Evolutionary conservation across 176 grass and related monocot species (phyloP), one percentile per base, ranked within the genome.

Genomic region (Elaeis guineensis): DNA sequence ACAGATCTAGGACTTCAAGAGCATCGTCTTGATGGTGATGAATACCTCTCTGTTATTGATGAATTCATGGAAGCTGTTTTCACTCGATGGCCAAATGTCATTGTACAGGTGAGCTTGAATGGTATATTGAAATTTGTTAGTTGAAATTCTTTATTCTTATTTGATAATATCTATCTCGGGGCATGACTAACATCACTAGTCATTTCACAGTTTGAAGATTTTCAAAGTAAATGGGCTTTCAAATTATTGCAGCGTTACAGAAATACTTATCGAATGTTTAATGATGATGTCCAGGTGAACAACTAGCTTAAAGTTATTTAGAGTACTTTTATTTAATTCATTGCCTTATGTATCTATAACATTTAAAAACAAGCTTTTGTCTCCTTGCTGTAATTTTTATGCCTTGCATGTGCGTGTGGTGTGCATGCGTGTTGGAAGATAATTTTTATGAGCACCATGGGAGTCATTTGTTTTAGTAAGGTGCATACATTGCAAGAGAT

Each of bases 41-140:
- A 97, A 64, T 91, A 97, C 73, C 64, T 97, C 52, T 86, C 87
- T 60, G 63, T 91, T 69, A 91, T 97, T 52, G 92, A 97, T 80
- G 92, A 97, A 85, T 97, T 97, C 75, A 97, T 97, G 92, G 87
- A 85, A 72, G 84, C 92, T 72, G 84, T 88, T 66, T 97, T 91
- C 70, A 82, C 87, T 72, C 87, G 87, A 50, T 97, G 92, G 92
- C 92, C 92, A 32, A 80, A 91, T 80, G 92, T 97, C 66, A 97
- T 97, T 50, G 92, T 97, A 39, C 92, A 97, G 92, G 92, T 97
- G 64, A 21, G 66, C 24, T 76, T 50, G 69, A 56, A 29, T 3
- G 30, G 35, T 77, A 66, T 28, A 28, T 44, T 44, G 35, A 44
- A 1, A 14, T 44, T 44, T 44, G 35, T 44, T 44, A 44, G 35